Conservation (phyloP, 441 rosid species). For the Erodium moschatum region DNA sequence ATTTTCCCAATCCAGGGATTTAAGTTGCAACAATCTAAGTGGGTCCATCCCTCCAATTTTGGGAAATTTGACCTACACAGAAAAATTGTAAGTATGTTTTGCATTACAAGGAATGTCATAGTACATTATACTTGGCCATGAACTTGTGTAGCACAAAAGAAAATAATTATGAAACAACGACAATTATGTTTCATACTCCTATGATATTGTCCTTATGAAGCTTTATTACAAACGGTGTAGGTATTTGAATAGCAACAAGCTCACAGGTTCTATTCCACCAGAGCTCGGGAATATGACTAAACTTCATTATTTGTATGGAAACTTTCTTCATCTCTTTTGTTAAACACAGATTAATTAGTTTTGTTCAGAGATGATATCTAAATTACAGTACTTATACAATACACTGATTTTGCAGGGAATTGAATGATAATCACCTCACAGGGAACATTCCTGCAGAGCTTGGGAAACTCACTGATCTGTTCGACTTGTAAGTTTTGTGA, state of each 20-base stretch:
- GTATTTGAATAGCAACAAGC: constrained; percentile 79
- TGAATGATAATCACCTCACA: constrained; percentile 58
- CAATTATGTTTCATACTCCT: not conserved
- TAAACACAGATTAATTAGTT: not conserved
- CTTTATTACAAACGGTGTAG: not conserved
- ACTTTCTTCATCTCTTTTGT: not conserved
- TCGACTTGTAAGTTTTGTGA: constrained; percentile 59
- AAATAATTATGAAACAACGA: not conserved
- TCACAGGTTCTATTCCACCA: constrained; percentile 73
- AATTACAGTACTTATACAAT: not conserved
- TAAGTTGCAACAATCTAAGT: constrained; percentile 73
- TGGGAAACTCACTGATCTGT: constrained; percentile 78
- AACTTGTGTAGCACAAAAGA: not conserved
- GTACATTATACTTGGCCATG: not conserved
- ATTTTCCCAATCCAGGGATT: constrained; percentile 39
- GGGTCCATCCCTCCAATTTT: constrained; percentile 81
- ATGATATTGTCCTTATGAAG: too few species aligned
- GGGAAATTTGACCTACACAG: constrained; percentile 79
- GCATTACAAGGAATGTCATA: not conserved
- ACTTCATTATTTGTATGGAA: constrained; percentile 76
- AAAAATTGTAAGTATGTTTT: constrained; percentile 55
- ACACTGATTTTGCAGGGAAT: constrained; percentile 42
- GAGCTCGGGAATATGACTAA: constrained; percentile 94
- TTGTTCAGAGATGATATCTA: not conserved
- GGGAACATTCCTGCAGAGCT: constrained; percentile 97